A percentile compares a stretch with the other conserved stretches of the same genome.
phyloP scores from a whole-genome alignment of 768 basidiomycete genomes.

The Lactifluus subvellereus region DNA sequence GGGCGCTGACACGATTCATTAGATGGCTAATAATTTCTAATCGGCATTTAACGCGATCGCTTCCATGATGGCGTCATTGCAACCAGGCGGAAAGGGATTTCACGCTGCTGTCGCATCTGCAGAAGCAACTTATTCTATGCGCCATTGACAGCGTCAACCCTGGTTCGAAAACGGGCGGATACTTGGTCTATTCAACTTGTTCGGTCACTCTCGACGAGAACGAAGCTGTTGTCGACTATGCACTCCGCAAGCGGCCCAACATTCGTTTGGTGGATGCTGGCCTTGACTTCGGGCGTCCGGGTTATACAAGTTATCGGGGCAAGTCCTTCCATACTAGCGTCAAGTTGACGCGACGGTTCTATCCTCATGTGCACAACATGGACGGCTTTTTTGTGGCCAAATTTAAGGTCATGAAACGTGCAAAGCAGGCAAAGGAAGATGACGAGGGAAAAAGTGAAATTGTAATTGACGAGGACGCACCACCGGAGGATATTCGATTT shows the following conservation, averaged over 20 bases:
- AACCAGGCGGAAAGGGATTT: conserved; percentile 89
- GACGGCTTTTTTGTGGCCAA: conserved; percentile 99
- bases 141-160: conserved; percentile 94
- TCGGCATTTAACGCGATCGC: neutral
- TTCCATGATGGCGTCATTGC: neutral
- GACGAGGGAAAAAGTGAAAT: conserved; percentile 28
- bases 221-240: conserved; percentile 97
- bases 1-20: neutral
- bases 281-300: conserved; percentile 88
- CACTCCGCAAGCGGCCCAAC: conserved; percentile 89
- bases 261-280: conserved; percentile 90
- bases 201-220: conserved; percentile 98
- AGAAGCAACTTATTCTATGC: conserved; percentile 97
- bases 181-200: conserved; percentile 96
- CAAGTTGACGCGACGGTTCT: conserved; percentile 80
- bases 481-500: conserved; percentile 29
- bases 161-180: conserved; percentile 86
- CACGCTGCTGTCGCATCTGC: conserved; percentile 89
- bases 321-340: conserved; percentile 82
- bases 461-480: conserved; percentile 29
- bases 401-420: conserved; percentile 85
- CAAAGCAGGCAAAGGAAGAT: conserved; percentile 40
- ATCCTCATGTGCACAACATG: conserved; percentile 99
- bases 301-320: conserved; percentile 85
- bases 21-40: neutral